Percentiles rank a stretch among this genome's conserved stretches.
Conservation (phyloP, 2,329 filamentous ascomycete species). For the Aspergillus costaricaensis region DNA sequence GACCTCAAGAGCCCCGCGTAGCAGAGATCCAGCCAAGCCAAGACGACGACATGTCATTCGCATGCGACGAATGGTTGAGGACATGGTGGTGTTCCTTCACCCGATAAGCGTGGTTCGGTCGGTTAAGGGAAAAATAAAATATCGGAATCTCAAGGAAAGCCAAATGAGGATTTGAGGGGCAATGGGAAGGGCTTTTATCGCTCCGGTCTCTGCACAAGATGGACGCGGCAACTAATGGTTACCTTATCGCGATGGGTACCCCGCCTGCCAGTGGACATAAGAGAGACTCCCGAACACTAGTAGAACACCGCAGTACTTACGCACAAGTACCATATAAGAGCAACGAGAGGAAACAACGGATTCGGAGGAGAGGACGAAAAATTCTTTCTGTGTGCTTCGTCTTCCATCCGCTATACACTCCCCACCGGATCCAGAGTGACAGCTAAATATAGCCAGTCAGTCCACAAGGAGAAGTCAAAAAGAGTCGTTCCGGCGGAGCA, state of each 20-base stretch:
- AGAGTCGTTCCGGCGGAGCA: slow-evolving; percentile 6
- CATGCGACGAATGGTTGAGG: slow-evolving; percentile 15
- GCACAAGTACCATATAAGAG: slow-evolving; percentile 10
- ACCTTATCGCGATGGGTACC: background rate
- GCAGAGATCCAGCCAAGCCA: slow-evolving; percentile 14
- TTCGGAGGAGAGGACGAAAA: slow-evolving; percentile 5
- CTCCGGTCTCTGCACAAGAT: background rate
- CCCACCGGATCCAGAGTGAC: slow-evolving; percentile 6
- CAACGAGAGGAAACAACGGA: slow-evolving; percentile 8
- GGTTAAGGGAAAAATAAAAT: slow-evolving; percentile 18
- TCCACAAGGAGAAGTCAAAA: background rate
- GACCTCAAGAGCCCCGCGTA: slow-evolving; percentile 11
- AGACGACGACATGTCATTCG: slow-evolving; percentile 19
- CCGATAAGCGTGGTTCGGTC: slow-evolving; percentile 26
- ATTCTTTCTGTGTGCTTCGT: background rate
- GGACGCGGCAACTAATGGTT: background rate
- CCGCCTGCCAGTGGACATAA: slow-evolving; percentile 12
- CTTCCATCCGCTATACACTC: slow-evolving; percentile 8
- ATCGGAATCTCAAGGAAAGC: slow-evolving; percentile 4
- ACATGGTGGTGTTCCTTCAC: background rate
- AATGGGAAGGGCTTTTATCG: background rate
- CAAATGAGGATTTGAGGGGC: background rate
- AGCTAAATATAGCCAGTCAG: slow-evolving; percentile 13
- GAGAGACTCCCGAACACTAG: background rate
- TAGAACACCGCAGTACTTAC: too few relatives aligned